These are phyloP conservation scores for Aspergillus ostianus DNA, from an alignment of 495 filamentous ascomycete genomes.

Conservation along the genomic window DNA sequence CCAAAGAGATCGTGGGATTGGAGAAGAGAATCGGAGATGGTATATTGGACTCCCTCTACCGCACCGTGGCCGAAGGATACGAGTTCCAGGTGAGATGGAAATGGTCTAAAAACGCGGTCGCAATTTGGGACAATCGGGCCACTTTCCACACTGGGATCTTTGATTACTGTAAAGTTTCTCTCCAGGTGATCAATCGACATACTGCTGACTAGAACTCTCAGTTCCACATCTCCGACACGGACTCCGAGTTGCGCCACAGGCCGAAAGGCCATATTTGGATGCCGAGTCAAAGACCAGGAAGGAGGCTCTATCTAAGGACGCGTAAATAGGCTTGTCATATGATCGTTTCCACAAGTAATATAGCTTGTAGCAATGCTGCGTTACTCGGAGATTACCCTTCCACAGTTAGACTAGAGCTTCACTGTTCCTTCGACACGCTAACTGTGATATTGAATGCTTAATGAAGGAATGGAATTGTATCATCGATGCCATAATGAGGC, in stretches of 20 bases:
- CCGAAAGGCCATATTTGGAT: conserved; percentile 22
- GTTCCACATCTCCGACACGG: conserved; percentile 19
- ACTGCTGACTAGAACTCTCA: neutral
- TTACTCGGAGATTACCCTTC: no score
- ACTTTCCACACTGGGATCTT: conserved; percentile 18
- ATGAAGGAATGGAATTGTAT: no score
- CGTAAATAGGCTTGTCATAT: no score
- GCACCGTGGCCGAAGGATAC: conserved; percentile 6
- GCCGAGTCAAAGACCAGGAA: conserved; percentile 9
- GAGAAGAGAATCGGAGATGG: conserved; percentile 8
- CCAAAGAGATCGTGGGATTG: conserved; percentile 20
- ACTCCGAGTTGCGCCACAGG: conserved; percentile 18
- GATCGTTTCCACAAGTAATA: no score
- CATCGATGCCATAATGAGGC: no score
- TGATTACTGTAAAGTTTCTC: conserved; percentile 13
- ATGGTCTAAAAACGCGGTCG: conserved; percentile 25
- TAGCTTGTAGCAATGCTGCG: no score
- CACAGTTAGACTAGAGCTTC: no score
- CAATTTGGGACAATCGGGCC: conserved; percentile 30
- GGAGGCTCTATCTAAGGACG: neutral
- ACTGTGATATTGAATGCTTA: no score
- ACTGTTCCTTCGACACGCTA: no score
- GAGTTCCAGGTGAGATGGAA: conserved; percentile 26
- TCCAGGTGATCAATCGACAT: neutral
- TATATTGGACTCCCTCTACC: conserved; percentile 8